Base-by-base conservation (phyloP, 2,329 filamentous ascomycete species). In the Sporothrix sp. region DNA sequence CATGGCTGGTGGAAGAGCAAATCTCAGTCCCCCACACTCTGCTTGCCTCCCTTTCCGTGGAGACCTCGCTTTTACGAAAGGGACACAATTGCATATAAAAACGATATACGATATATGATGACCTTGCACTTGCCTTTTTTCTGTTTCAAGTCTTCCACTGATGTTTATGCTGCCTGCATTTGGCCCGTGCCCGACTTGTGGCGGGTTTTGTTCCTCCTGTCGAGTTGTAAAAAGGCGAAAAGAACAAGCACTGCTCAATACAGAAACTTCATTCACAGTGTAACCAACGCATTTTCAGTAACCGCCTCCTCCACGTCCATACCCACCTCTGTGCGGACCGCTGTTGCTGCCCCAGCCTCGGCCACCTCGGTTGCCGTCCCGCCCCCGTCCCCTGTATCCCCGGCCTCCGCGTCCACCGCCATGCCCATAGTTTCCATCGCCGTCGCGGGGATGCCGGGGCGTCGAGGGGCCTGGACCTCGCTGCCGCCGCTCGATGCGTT, bases 401-500 rank as follows among this genome's bases (percentile, higher is more conserved):
- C 69, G 58, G 9, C 66, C 60, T 13, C 67, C 59, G 0, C 68
- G 63, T n/a, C 68, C 55, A 9, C 66, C 60, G 16, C 66, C 59
- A 5, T 65, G 52, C 4, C 67, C 61, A 13, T 65, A 58, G 14
- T 62, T 55, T 21, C 63, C 56, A 14, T 65, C 61, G 30, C 60
- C 60, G 2, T 63, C 54, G 4, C 64, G 10, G 58, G 53, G 30
- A 55, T 58, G 9, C 57, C 60, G 58, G 50, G 57, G 60, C 51
- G 63, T 64, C 2, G 70, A 68, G 18, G 73, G 68, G 11, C 30
- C 30, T 3, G 84, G 82, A 0, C 81, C 84, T 20, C 65, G 69
- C n/a, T 63, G 68, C 63, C 74, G 76, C 52, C 84, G 74, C 53
- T 72, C 71, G 13, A 69, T 68, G 46, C 81, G 76, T 63, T 95